Conservation (phyloP, 768 basidiomycete species). For the Naganishia onofrii region DNA sequence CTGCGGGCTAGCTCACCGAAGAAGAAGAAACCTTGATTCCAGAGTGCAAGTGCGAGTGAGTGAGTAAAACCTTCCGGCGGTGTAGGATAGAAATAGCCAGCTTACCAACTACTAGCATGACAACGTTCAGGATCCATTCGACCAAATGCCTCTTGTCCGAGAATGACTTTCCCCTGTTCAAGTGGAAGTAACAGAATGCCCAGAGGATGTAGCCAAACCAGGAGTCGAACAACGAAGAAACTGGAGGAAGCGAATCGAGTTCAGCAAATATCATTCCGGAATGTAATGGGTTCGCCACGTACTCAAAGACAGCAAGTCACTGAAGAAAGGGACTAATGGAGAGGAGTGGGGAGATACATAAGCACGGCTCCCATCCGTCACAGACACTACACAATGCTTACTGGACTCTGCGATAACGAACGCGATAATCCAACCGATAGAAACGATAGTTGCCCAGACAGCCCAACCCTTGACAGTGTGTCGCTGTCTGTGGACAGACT, state of each 20-base stretch:
- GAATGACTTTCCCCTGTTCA: conserved; percentile 31
- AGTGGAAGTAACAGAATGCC: conserved; percentile 30
- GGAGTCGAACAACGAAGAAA: conserved; percentile 37
- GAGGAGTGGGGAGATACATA: not conserved
- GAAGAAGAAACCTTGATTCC: conserved; percentile 30
- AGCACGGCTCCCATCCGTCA: not conserved
- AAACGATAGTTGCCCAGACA: conserved; percentile 37
- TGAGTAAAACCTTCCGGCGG: too few species aligned
- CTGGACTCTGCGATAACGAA: conserved; percentile 38
- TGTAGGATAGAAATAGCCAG: not conserved
- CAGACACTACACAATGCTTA: not conserved
- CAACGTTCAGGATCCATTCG: conserved; percentile 33
- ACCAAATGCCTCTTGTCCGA: conserved; percentile 1
- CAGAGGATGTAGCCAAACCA: conserved; percentile 40
- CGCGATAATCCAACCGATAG: conserved; percentile 34
- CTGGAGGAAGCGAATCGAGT: conserved; percentile 1
- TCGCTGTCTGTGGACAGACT: conserved; percentile 33
- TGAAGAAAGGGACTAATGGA: conserved; percentile 38
- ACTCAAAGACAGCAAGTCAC: conserved; percentile 31
- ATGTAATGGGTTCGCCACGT: not conserved
- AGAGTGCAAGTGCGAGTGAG: not conserved
- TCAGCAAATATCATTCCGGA: not conserved
- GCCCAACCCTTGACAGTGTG: conserved; percentile 39
- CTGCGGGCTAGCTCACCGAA: conserved; percentile 11
- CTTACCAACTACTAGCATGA: conserved; percentile 29